Base-by-base conservation (phyloP, 2,329 filamentous ascomycete genomes). In the Colletotrichum truncatum region DNA sequence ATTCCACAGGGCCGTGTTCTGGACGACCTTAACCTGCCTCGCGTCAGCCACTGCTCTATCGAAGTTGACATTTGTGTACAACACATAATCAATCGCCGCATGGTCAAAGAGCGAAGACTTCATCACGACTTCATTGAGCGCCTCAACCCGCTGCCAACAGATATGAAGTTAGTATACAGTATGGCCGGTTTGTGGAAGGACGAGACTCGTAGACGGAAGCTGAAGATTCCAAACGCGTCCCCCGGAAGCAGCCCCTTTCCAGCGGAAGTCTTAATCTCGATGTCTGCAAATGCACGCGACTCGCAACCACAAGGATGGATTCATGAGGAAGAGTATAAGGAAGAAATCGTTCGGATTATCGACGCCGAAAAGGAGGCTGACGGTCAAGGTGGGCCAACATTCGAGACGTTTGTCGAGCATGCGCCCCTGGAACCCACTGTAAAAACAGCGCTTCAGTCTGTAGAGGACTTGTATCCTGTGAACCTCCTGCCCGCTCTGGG, bases 171-270 rank as follows among this genome's bases (percentile, higher is more conserved):
- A 10, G 94, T 99, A 5, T 90, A 93, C 73, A 99, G 96, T 68
- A 95, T 99, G 92, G 94, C 93, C 59, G 92, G 93, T 1, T 79
- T 99, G 3, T 99, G 96, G 96, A 90, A 89, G 74, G 93, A 97
- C 71, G 96, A 98, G 76, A 93, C 91, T 0, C 89, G 89, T 64
- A 87, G 94, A 45, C 87, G 94, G 30, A 95, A 92, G 76, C 84
- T 86, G 49, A 87, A 87, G 46, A 90, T 95, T 86, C 86, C 88
- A 2, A 82, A 91, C 48, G 80, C 79, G 6, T 83, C 88, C 68
- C 84, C 88, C 30, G 87, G 84, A 5, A 93, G 88, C 71, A 95
- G 87, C 67, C 92, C 93, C 0, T 97, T 97, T 69, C 89, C 92
- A 2, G 83, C 89, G 0, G 94, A 97, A 70, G 93, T 89, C 4